These are phyloP conservation scores for Neckera pumila DNA, from an alignment of 225 moss, liverwort and hornwort genomes.

Conservation along the genomic window DNA sequence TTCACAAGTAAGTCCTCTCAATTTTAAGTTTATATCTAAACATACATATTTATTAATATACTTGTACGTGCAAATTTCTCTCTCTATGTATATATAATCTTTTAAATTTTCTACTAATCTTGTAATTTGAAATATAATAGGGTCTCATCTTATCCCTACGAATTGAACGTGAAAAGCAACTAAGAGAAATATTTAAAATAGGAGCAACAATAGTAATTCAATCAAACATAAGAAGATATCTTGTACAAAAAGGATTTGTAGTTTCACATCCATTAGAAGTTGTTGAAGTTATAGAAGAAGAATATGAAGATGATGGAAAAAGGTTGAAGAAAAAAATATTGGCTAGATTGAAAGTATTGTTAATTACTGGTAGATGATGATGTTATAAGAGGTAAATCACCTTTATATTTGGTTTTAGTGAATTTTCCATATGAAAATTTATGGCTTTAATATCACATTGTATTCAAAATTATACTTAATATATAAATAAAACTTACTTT, in stretches of 20 bases:
- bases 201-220: conserved; percentile 45
- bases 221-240: conserved; percentile 18
- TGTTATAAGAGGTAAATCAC: neutral
- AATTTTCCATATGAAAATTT: neutral
- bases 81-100: too few relatives aligned
- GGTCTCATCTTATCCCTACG: conserved; percentile 39
- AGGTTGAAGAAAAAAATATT: neutral
- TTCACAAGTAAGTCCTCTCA: conserved; percentile 41
- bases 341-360: conserved; percentile 13
- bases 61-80: too few relatives aligned
- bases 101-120: too few relatives aligned
- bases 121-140: neutral
- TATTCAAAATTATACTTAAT: neutral
- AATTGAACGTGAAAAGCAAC: conserved; percentile 46
- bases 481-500: neutral
- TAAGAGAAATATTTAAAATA: conserved; percentile 21
- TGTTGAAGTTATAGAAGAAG: neutral
- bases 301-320: neutral
- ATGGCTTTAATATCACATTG: too few relatives aligned
- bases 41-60: neutral
- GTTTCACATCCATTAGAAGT: conserved; percentile 19
- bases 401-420: neutral
- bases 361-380: conserved; percentile 22
- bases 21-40: neutral
- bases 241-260: conserved; percentile 31